Evolutionary conservation across 106 monocot species (phyloP), one percentile per base, ranked within the genome.

Genomic region (Xerophyta viscosa): DNA sequence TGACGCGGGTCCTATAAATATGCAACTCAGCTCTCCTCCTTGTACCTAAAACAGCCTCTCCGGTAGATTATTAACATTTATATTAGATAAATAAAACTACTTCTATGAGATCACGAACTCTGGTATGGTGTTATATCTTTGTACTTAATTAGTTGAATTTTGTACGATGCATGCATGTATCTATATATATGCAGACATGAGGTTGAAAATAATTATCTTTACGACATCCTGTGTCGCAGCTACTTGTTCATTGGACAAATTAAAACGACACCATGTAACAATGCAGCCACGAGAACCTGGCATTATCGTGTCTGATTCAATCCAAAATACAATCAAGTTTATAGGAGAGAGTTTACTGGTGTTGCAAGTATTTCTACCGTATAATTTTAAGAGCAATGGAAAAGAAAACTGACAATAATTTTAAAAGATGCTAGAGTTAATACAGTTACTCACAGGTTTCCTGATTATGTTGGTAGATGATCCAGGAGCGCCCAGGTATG

Each of bases 1-100:
- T 83, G 88, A 31, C 75, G 79, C 30, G 75, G 72, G 65, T 75
- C 77, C 71, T 88, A 82, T 50, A 78, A 87, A 82, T 58, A 82
- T 65, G 45, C 75, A 75, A 63, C 65, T 64, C 56, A 56, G 71
- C 55, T 78, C 75, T 43, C 78, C 68, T 59, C n/a, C n/a, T n/a
- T 76, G 78, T 56, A 52, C 82, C 77, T 87, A 53, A 48, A 55
- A 62, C 3, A 17, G 18, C 12, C 43, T 15, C 12, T 17, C 18
- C 43, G 3, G 3, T 17, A 3, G n/a, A 14, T 43, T 17, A 43
- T 6, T 43, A 13, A 3, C 3, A 43, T 13, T 15, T 43, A 43
- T 3, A 43, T 2, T 15, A 17, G 3, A 14, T 43, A 6, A 3
- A 6, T 43, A 43, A 2, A 4, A 13, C 4, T 17, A 3, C 43